These are phyloP conservation scores for Colletotrichum tofieldiae DNA, from an alignment of 2,329 filamentous ascomycete genomes.

Conservation along the genomic window DNA sequence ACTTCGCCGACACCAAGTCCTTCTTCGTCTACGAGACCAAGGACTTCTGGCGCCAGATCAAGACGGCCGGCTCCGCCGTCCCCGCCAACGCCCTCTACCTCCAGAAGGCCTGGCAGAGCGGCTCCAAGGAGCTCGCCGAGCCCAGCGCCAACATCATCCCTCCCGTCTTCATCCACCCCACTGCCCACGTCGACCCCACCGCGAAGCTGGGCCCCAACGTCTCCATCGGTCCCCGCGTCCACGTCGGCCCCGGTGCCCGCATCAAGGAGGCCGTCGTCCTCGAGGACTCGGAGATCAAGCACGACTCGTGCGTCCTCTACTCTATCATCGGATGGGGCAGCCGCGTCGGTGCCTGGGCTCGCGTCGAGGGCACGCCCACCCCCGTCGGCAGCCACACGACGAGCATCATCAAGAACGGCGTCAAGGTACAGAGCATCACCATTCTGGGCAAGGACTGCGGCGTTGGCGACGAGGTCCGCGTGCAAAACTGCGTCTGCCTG, in stretches of 20 bases:
- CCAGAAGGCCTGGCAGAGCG: slow-evolving; percentile 90
- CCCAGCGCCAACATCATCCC: slow-evolving; percentile 91
- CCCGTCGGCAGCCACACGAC: slow-evolving; percentile 91
- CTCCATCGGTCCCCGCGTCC: slow-evolving; percentile 90
- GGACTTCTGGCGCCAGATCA: slow-evolving; percentile 99
- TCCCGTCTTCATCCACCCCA: slow-evolving; percentile 95
- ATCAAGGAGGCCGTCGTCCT: slow-evolving; percentile 97
- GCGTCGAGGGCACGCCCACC: slow-evolving; percentile 95
- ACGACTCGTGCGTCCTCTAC: slow-evolving; percentile 95
- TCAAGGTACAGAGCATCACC: slow-evolving; percentile 98
- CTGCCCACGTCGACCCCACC: slow-evolving; percentile 90
- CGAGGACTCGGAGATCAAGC: slow-evolving; percentile 95
- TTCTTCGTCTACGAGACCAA: slow-evolving; percentile 99
- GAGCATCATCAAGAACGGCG: slow-evolving; percentile 95
- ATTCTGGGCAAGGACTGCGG: slow-evolving; percentile 97
- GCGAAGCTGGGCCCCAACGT: slow-evolving; percentile 98
- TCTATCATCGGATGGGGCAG: slow-evolving; percentile 98
- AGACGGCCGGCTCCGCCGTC: slow-evolving; percentile 96
- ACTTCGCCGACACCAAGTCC: slow-evolving; percentile 96
- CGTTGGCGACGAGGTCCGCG: slow-evolving; percentile 93
- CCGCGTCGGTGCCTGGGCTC: slow-evolving; percentile 96
- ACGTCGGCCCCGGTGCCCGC: slow-evolving; percentile 88
- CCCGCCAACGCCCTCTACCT: slow-evolving; percentile 97
- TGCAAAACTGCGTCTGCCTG: slow-evolving; percentile 98
- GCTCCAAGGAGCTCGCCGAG: slow-evolving; percentile 84